These are phyloP conservation scores for Plantago lanceolata DNA, from an alignment of 305 asterid genomes.

Conservation along the genomic window DNA sequence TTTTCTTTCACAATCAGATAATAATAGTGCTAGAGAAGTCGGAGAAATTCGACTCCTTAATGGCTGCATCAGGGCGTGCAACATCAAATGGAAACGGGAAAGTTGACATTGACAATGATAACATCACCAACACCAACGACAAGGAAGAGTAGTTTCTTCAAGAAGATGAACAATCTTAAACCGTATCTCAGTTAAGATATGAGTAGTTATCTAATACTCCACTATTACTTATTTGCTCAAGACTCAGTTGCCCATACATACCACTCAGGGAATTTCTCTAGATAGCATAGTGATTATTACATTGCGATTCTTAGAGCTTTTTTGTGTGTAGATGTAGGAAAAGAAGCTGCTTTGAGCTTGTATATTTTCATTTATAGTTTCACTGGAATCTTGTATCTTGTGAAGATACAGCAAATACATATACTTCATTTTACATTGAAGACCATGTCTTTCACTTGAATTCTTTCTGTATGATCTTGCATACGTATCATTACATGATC, in stretches of 20 bases:
- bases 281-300: constrained; percentile 25
- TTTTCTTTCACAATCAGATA: constrained; percentile 33
- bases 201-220: constrained; percentile 16
- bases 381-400: constrained; percentile 31
- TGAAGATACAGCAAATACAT: constrained; percentile 33
- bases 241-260: constrained; percentile 14
- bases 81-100: constrained; percentile 27
- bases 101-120: constrained; percentile 18
- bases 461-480: too few species aligned
- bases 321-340: constrained; percentile 8
- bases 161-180: constrained; percentile 23
- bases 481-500: too few species aligned
- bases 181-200: constrained; percentile 35
- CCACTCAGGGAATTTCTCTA: not conserved
- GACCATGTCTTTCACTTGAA: too few species aligned
- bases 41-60: constrained; percentile 58
- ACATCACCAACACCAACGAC: not conserved
- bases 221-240: constrained; percentile 19
- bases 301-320: constrained; percentile 15
- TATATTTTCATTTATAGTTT: constrained; percentile 17
- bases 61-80: constrained; percentile 36
- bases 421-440: not conserved
- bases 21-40: constrained; percentile 71
- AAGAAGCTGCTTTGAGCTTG: constrained; percentile 17
- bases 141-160: constrained; percentile 19